Evolutionary conservation across 2,329 filamentous ascomycete genomes (phyloP).

Genomic region (Clonostachys sp.): DNA sequence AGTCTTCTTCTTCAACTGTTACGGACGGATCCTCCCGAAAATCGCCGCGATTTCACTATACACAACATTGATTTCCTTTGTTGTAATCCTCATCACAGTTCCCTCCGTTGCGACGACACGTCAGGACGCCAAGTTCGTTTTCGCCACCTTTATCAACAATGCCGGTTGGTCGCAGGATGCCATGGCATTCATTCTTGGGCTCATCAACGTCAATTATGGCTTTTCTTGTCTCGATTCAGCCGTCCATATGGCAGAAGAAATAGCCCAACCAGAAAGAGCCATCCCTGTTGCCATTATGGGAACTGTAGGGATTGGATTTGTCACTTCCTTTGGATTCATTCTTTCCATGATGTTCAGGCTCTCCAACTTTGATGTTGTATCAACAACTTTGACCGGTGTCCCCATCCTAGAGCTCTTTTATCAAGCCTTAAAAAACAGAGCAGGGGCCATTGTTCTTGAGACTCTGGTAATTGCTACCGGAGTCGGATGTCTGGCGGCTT

Average conservation of each 20-base stretch:
- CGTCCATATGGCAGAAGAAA: constrained; percentile 46
- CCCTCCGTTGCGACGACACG: constrained; percentile 38
- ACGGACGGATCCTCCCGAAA: constrained; percentile 7
- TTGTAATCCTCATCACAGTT: constrained; percentile 41
- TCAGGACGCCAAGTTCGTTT: constrained; percentile 41
- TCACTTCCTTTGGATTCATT: constrained; percentile 42
- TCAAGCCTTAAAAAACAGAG: constrained; percentile 31
- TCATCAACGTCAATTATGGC: constrained; percentile 41
- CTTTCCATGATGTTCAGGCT: constrained; percentile 47
- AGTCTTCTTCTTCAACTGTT: constrained; percentile 36
- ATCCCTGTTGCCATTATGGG: constrained; percentile 30
- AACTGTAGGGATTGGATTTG: constrained; percentile 44
- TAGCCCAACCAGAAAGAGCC: constrained; percentile 32
- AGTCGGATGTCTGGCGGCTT: constrained; percentile 28
- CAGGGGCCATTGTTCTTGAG: constrained; percentile 25
- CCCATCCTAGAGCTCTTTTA: constrained; percentile 40
- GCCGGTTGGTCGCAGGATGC: constrained; percentile 45
- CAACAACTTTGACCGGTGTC: constrained; percentile 32
- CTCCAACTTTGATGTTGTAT: constrained; percentile 37
- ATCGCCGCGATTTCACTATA: constrained; percentile 22
- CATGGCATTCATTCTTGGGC: constrained; percentile 43
- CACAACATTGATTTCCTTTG: constrained; percentile 40
- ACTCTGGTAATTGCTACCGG: constrained; percentile 8
- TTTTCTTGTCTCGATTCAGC: constrained; percentile 41
- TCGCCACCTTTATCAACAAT: constrained; percentile 45